A percentile compares a stretch with the other conserved stretches of the same genome.
phyloP scores from a whole-genome alignment of 148 eudicot species.

The Arctostaphylos glauca region DNA sequence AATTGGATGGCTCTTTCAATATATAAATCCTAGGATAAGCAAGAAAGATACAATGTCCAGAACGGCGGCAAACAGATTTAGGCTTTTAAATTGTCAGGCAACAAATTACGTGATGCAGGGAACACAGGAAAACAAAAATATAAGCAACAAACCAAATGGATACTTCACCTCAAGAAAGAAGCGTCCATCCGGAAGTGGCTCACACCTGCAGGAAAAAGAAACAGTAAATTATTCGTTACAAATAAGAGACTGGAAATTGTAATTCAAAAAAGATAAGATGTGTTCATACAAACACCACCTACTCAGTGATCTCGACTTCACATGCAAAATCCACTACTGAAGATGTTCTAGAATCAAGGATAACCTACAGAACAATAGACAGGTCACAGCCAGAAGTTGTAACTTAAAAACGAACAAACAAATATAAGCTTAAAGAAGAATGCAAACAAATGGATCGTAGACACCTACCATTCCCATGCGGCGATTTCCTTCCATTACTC shows the following conservation, averaged over 20 bases:
- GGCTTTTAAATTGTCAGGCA: background rate
- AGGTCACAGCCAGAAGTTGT: constrained; percentile 5
- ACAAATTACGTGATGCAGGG: constrained; percentile 10
- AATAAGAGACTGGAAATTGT: background rate
- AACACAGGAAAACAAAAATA: constrained; percentile 22
- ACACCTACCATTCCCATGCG: constrained; percentile 98
- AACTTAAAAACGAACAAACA: constrained; percentile 1
- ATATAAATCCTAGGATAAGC: background rate
- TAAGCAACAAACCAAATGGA: background rate
- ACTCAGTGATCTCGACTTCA: constrained; percentile 95
- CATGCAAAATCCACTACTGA: constrained; percentile 87
- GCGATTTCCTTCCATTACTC: constrained; percentile 98
- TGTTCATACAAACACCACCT: constrained; percentile 7
- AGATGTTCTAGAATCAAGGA: constrained; percentile 39
- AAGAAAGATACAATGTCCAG: background rate
- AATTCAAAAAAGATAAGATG: background rate
- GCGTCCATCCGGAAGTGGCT: constrained; percentile 98
- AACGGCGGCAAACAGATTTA: constrained; percentile 7
- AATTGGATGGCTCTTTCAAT: background rate
- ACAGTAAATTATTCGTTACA: background rate
- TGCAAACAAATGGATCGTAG: constrained; percentile 20
- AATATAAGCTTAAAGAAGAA: constrained; percentile 12
- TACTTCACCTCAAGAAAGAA: constrained; percentile 83
- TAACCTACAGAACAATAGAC: constrained; percentile 50
- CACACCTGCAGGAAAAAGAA: constrained; percentile 61